Evolutionary conservation across 208 protist genomes (phyloP).

Genomic region (Porcisia hertigi): DNA sequence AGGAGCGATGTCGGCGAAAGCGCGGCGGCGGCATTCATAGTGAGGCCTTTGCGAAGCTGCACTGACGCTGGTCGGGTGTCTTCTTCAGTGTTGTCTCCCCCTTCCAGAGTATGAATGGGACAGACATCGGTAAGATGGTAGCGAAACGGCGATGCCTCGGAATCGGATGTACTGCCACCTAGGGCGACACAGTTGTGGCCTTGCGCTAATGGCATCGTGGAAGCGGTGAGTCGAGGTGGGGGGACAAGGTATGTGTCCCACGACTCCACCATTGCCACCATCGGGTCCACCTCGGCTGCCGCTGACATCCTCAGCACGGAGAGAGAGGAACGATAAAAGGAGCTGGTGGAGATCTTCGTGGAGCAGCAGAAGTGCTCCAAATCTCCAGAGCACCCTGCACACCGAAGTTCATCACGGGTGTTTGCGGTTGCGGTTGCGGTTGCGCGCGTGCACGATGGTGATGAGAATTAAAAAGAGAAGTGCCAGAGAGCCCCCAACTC

Average conservation of each 20-base stretch:
- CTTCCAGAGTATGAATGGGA: constrained; percentile 3
- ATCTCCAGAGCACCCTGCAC: background rate
- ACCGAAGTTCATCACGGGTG: too few species aligned
- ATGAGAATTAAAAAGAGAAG: background rate
- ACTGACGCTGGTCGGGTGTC: background rate
- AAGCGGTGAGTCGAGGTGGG: background rate
- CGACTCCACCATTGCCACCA: constrained; percentile 34
- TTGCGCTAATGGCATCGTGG: background rate
- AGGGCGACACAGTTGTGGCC: too few species aligned
- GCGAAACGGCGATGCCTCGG: background rate
- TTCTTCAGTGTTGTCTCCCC: constrained; percentile 1
- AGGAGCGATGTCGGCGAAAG: constrained; percentile 29
- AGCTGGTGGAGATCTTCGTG: background rate
- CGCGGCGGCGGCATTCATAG: background rate
- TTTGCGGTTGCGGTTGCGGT: too few species aligned
- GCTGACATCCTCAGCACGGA: background rate
- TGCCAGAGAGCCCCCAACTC: background rate
- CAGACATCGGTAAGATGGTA: constrained; percentile 22
- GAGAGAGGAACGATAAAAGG: background rate
- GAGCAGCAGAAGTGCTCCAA: background rate
- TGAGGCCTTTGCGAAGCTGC: background rate
- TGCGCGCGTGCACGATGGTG: background rate
- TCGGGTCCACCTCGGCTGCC: constrained; percentile 24
- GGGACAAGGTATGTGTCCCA: constrained; percentile 39
- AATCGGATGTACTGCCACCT: background rate